Evolutionary conservation across 2,329 filamentous ascomycete species (phyloP).

Genomic region (Emydomyces testavorans): DNA sequence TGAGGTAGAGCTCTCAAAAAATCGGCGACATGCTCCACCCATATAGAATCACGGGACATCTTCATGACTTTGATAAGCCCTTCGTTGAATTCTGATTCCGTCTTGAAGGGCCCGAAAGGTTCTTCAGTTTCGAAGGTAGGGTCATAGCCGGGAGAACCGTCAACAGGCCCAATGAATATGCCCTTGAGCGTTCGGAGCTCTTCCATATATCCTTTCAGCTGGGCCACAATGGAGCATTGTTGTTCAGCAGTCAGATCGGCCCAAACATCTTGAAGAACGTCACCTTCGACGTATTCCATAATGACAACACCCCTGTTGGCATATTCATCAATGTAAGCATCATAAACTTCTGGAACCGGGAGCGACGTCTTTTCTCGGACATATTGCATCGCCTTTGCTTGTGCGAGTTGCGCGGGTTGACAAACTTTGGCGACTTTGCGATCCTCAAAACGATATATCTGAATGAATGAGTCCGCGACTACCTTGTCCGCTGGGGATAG

Average conservation of each 20-base stretch:
- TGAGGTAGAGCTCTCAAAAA: slow-evolving; percentile 16
- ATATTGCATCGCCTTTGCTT: slow-evolving; percentile 15
- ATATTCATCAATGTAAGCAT: slow-evolving; percentile 13
- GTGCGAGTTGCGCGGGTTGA: background rate
- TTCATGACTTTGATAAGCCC: slow-evolving; percentile 15
- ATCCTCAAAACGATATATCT: slow-evolving; percentile 36
- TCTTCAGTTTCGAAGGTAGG: slow-evolving; percentile 14
- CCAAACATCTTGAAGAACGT: slow-evolving; percentile 14
- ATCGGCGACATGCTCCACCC: slow-evolving; percentile 11
- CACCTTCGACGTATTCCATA: slow-evolving; percentile 18
- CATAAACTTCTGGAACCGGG: slow-evolving; percentile 17
- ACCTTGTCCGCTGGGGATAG: slow-evolving; percentile 8
- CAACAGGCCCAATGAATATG: slow-evolving; percentile 16
- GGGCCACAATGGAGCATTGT: slow-evolving; percentile 11
- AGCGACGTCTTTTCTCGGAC: slow-evolving; percentile 17
- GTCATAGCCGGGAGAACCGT: slow-evolving; percentile 16
- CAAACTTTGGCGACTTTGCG: slow-evolving; percentile 12
- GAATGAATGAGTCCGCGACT: background rate
- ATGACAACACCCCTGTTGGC: slow-evolving; percentile 13
- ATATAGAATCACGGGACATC: slow-evolving; percentile 12
- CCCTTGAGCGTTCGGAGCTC: slow-evolving; percentile 16
- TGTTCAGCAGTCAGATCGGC: slow-evolving; percentile 9
- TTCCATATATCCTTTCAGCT: slow-evolving; percentile 14
- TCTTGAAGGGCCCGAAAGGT: slow-evolving; percentile 15
- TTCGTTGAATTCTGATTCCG: slow-evolving; percentile 16